These are phyloP conservation scores for Boletus nobilissimus DNA, from an alignment of 1,284 basidiomycete species.

Conservation along the genomic window DNA sequence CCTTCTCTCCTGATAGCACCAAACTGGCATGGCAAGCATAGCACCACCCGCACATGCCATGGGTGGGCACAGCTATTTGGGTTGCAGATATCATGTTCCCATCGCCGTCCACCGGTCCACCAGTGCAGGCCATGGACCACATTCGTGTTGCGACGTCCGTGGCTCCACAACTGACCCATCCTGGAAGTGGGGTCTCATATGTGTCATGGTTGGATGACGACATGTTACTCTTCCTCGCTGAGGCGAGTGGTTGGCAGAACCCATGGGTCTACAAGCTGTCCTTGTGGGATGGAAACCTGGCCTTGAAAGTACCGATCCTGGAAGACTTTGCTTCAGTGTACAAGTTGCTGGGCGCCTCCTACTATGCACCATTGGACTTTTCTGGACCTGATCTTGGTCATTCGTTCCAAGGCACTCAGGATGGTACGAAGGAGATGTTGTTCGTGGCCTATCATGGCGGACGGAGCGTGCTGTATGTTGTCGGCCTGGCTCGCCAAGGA, in stretches of 20 bases:
- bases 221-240: conserved; percentile 6
- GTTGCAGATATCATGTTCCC: conserved; percentile 1
- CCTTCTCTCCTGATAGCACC: conserved; percentile 10
- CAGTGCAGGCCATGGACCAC: background rate
- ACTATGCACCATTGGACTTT: conserved; percentile 16
- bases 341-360: conserved; percentile 21
- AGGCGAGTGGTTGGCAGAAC: conserved; percentile 18
- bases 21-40: conserved; percentile 11
- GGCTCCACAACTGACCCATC: background rate
- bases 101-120: background rate
- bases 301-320: conserved; percentile 7
- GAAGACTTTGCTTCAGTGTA: conserved; percentile 21
- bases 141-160: background rate
- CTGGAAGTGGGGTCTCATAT: conserved; percentile 10
- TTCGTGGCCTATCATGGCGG: conserved; percentile 16
- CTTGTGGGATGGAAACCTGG: background rate
- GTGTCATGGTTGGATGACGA: conserved; percentile 12
- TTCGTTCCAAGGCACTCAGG: background rate
- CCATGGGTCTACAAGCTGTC: conserved; percentile 12
- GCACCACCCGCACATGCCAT: conserved; percentile 17
- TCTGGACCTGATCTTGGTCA: background rate
- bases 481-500: conserved; percentile 1
- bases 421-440: background rate
- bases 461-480: conserved; percentile 7
- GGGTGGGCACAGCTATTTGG: conserved; percentile 8